Conservation (phyloP, 139 green algal species). For the Nannochloris sp. region DNA sequence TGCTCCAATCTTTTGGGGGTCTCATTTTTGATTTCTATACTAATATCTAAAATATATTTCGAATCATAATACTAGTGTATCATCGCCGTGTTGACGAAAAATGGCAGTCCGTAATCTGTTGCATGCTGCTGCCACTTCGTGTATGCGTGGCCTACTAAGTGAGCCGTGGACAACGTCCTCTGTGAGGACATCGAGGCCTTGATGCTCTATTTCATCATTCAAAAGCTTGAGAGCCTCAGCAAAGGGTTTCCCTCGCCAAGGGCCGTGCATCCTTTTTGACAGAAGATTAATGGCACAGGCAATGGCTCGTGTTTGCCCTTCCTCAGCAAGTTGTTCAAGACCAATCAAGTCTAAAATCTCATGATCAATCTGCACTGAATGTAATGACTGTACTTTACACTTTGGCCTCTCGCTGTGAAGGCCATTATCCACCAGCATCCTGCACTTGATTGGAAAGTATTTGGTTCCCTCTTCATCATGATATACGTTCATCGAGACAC, state of each 20-base stretch:
- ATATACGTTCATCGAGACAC: neutral
- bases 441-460: neutral
- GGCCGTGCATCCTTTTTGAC: neutral
- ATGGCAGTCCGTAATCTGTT: constrained; percentile 46
- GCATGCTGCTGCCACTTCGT: constrained; percentile 59
- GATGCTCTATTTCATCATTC: neutral
- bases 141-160: constrained; percentile 40
- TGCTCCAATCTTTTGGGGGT: too few relatives aligned
- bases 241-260: neutral
- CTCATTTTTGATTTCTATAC: too few relatives aligned
- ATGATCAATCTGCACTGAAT: constrained; percentile 26
- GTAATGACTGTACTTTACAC: constrained; percentile 9
- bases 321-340: constrained; percentile 53
- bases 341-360: constrained; percentile 25
- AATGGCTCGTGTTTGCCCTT: constrained; percentile 45
- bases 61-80: neutral
- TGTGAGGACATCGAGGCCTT: neutral
- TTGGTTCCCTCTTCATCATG: neutral
- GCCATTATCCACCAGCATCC: neutral
- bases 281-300: constrained; percentile 25
- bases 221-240: neutral
- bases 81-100: constrained; percentile 17
- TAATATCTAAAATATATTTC: too few relatives aligned
- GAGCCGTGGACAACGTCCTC: constrained; percentile 22
- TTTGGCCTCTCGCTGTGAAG: constrained; percentile 4